Conservation (phyloP, 1,284 basidiomycete species). For the Erythrobasidium hasegawianum region DNA sequence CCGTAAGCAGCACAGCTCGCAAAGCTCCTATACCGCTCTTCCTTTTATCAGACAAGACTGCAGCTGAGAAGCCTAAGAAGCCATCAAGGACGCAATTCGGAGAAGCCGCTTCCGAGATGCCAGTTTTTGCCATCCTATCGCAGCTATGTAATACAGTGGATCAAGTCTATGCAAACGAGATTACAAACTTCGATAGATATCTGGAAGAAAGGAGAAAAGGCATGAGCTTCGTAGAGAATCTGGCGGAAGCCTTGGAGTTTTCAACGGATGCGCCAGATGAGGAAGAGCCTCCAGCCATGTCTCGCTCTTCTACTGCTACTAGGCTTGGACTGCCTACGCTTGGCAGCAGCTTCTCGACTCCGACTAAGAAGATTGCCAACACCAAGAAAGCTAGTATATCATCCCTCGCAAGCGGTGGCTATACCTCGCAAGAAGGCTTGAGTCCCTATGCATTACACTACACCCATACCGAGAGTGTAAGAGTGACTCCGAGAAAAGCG, state of each 20-base stretch:
- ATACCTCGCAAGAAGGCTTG: neutral
- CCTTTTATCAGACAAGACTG: neutral
- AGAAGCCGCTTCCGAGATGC: neutral
- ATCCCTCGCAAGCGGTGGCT: neutral
- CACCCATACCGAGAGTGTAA: conserved; percentile 66
- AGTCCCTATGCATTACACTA: conserved; percentile 64
- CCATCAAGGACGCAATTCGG: neutral
- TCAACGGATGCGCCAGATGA: neutral
- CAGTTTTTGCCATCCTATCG: neutral
- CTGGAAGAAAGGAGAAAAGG: conserved; percentile 82
- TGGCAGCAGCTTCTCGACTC: conserved; percentile 12
- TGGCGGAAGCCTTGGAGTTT: conserved; percentile 73
- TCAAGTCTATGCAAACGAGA: conserved; percentile 60
- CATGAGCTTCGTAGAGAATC: conserved; percentile 83
- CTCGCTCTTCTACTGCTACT: neutral
- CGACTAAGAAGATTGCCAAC: neutral
- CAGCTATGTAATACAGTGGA: conserved; percentile 32
- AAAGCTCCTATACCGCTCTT: neutral
- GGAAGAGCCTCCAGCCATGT: neutral
- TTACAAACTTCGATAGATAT: conserved; percentile 77
- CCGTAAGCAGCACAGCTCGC: neutral
- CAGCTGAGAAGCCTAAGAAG: neutral
- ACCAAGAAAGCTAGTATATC: neutral
- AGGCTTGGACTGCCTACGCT: neutral
- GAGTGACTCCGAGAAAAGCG: conserved; percentile 67